phyloP scores from a whole-genome alignment of 345 rosid genomes.

The Dimocarpus longan region DNA sequence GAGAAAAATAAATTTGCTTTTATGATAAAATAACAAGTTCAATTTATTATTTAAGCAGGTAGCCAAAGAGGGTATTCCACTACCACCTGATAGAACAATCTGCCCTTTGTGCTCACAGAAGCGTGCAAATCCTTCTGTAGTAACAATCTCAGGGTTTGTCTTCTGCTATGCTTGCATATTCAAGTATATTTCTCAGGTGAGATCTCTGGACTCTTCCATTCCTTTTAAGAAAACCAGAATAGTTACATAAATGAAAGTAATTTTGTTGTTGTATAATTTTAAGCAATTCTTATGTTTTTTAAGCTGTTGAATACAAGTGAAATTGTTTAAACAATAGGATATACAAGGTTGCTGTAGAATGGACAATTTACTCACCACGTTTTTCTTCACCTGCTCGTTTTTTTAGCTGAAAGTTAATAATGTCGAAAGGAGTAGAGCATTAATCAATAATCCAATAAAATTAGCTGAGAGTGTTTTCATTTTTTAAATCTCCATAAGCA shows the following conservation, averaged over 20 bases:
- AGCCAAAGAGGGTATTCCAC: slow-evolving; percentile 83
- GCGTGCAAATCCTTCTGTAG: slow-evolving; percentile 95
- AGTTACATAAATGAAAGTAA: neutral
- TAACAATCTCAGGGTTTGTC: slow-evolving; percentile 92
- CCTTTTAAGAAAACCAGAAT: neutral
- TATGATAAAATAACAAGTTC: neutral
- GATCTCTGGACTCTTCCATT: slow-evolving; percentile 23
- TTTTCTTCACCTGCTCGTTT: neutral
- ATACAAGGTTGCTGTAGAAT: neutral
- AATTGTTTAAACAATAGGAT: neutral
- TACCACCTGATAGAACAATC: slow-evolving; percentile 69
- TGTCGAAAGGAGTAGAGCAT: neutral
- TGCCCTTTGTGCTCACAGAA: slow-evolving; percentile 94
- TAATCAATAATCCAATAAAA: neutral
- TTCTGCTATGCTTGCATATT: slow-evolving; percentile 94
- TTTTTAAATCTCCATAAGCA: neutral
- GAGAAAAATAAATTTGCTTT: neutral
- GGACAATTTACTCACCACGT: neutral
- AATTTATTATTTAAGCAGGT: slow-evolving; percentile 45
- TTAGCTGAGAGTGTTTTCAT: neutral
- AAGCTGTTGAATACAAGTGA: neutral
- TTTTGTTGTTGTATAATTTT: too few relatives aligned
- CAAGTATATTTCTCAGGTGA: slow-evolving; percentile 88
- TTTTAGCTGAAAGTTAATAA: neutral
- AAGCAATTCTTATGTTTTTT: neutral